Base-by-base conservation (phyloP, 768 basidiomycete species). In the Amanita exitialis region DNA sequence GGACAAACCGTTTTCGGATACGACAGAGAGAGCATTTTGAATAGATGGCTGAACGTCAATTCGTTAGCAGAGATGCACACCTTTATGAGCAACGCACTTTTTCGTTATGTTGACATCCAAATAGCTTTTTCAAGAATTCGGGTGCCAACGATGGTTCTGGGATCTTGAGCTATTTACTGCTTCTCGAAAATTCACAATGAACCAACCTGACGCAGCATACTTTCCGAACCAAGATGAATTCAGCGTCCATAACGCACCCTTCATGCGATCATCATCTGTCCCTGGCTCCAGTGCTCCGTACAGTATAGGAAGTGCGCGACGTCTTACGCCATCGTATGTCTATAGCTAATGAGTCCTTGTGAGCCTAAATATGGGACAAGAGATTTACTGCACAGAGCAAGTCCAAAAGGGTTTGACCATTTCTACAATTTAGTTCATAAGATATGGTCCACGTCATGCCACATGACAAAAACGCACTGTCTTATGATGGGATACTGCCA, bases 251-350 rank as follows among this genome's bases (percentile, higher is more conserved):
- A 92, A 65, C 3, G 89, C 87, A 8, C 92, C 92, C 68, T 96
- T 94, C 82, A 92, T 89, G n/a, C 86, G 76, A 62, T 91, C 89
- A 57, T 89, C 88, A 35, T 93, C 90, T 16, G 75, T 76, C 2
- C 84, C 88, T 5, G 83, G 80, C 45, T 77, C 71, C 47, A 86
- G 66, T 4, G 78, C 76, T 36, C 71, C 63, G 53, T 79, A 77
- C n/a, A 86, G 62, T 38, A 68, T 53, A 7, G 83, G 82, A 16
- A 85, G 68, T 34, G 76, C 75, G n/a, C 83, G 77, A 13, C 72
- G 73, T 30, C 82, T 72, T 34, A 84, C 74, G 4, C 84, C 86
- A 59, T 88, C 86, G 57, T 81, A 87, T 2, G 72, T 63, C 84
- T 86, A 39, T 13, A 10, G 27, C 34, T 50, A 28, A 18, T 21